Evolutionary conservation across 306 rosid genomes (phyloP).

Genomic region (Hippophae tibetana): DNA sequence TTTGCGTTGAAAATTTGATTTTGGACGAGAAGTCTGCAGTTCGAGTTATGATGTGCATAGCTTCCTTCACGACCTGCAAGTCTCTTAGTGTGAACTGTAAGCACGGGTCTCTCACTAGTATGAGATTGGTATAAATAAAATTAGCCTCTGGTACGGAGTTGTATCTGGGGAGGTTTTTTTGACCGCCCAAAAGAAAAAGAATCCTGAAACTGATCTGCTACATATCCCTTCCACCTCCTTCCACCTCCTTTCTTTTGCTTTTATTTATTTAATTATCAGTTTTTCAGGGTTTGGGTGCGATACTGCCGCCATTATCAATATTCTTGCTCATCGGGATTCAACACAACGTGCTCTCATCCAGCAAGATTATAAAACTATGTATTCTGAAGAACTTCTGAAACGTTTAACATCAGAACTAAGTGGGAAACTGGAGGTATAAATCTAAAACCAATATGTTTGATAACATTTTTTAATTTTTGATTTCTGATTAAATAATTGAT

Average conservation of each 20-base stretch:
- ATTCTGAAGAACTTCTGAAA: constrained; percentile 45
- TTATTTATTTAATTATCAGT: too few species aligned
- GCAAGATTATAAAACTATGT: constrained; percentile 58
- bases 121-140: too few species aligned
- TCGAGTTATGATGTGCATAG: too few species aligned
- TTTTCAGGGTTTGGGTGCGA: constrained; percentile 68
- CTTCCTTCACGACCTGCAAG: too few species aligned
- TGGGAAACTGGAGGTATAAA: constrained; percentile 55
- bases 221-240: not conserved
- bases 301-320: constrained; percentile 45
- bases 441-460: not conserved
- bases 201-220: not conserved
- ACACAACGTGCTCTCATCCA: constrained; percentile 66
- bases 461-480: not conserved
- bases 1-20: too few species aligned
- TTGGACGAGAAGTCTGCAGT: too few species aligned
- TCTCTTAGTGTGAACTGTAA: too few species aligned
- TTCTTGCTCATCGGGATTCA: constrained; percentile 71
- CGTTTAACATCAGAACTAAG: constrained; percentile 61
- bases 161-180: too few species aligned
- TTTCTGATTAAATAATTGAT: not conserved
- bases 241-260: not conserved
- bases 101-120: too few species aligned
- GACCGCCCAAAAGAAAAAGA: too few species aligned
- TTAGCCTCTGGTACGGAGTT: too few species aligned